phyloP scores from a whole-genome alignment of 2,329 filamentous ascomycete genomes.

The Diaporthe sp. region DNA sequence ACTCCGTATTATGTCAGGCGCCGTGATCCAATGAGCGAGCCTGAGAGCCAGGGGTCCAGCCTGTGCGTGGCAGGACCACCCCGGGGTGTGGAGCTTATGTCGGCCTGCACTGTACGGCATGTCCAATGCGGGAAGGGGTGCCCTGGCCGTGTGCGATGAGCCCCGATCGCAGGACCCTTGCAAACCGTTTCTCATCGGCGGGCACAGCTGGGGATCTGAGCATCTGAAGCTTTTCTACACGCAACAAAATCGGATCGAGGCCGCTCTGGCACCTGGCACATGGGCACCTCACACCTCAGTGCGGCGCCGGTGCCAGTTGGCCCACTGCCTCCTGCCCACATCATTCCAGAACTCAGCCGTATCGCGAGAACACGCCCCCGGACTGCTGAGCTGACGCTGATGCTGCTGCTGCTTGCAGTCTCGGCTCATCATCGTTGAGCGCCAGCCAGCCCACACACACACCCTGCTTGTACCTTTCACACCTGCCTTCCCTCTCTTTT shows the following conservation, averaged over 20 bases:
- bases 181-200: not conserved
- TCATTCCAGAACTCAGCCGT: slow-evolving; percentile 18
- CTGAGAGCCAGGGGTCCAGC: not conserved
- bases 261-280: slow-evolving; percentile 23
- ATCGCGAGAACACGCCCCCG: not conserved
- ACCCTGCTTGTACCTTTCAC: slow-evolving; percentile 4
- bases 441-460: not conserved
- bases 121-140: not conserved
- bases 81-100: not conserved
- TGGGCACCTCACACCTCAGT: not conserved
- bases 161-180: slow-evolving; percentile 11
- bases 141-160: slow-evolving; percentile 4
- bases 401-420: not conserved
- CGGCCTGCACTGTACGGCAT: not conserved
- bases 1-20: not conserved
- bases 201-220: slow-evolving; percentile 18
- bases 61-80: not conserved
- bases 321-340: not conserved
- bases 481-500: no score
- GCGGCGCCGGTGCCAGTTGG: slow-evolving; percentile 13
- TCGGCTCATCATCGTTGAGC: not conserved
- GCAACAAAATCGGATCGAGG: slow-evolving; percentile 19
- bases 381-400: not conserved
- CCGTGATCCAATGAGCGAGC: not conserved
- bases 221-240: slow-evolving; percentile 15